Conservation (phyloP, 139 green algal genomes). For the Zygnema circumcarinatum region DNA sequence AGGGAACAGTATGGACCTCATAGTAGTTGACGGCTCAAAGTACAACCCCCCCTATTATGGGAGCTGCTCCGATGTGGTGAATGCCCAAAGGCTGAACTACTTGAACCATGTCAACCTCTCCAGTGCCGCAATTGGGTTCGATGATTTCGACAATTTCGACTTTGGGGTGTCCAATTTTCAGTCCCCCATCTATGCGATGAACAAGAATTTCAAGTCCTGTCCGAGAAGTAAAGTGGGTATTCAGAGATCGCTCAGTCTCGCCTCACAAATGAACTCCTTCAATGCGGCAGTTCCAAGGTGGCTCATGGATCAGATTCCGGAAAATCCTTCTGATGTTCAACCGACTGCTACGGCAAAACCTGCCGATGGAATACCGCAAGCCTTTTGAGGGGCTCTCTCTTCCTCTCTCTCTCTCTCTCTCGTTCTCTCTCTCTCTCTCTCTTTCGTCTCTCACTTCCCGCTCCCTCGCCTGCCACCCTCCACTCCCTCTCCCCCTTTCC, state of each 20-base stretch:
- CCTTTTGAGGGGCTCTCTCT: too few relatives aligned
- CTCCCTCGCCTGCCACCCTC: too few relatives aligned
- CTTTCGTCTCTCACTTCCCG: too few relatives aligned
- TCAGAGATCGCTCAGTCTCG: neutral
- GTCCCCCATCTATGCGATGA: neutral
- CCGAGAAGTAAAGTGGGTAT: conserved; percentile 22
- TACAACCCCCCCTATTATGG: neutral
- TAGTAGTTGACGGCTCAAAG: neutral
- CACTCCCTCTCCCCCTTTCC: too few relatives aligned
- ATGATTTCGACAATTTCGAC: neutral
- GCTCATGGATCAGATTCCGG: neutral
- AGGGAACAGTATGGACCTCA: neutral
- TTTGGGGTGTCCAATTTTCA: neutral
- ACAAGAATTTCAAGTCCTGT: conserved; percentile 15
- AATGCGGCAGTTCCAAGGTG: neutral
- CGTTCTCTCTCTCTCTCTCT: too few relatives aligned
- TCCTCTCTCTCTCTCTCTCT: too few relatives aligned
- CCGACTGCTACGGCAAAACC: neutral
- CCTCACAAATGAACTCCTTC: neutral
- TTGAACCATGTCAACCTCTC: neutral
- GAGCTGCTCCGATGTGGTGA: neutral
- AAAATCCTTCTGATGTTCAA: neutral
- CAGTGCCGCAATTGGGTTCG: neutral
- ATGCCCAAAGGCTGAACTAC: neutral
- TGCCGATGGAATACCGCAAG: neutral